Evolutionary conservation across 306 rosid species (phyloP).

Genomic region (Fragaria nilgerrensis): DNA sequence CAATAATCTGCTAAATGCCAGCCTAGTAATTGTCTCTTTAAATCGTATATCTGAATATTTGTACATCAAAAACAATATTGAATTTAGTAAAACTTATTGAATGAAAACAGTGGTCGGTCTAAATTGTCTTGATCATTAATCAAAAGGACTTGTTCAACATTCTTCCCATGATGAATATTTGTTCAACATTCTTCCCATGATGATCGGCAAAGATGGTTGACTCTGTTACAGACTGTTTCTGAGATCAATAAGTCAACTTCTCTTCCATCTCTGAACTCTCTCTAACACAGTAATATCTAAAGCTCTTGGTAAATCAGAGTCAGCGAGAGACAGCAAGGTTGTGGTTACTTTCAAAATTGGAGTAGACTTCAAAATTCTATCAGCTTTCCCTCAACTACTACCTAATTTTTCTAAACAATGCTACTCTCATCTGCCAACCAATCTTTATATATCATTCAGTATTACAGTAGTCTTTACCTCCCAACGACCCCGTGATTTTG

Average conservation of each 20-base stretch:
- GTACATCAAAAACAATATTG: background rate
- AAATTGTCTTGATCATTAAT: background rate
- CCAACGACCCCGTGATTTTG: slow-evolving; percentile 33
- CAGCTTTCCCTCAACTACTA: slow-evolving; percentile 31
- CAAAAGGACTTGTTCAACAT: slow-evolving; percentile 19
- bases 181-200: slow-evolving; percentile 6
- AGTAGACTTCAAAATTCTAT: slow-evolving; percentile 12
- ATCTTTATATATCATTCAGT: background rate
- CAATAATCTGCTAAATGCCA: background rate
- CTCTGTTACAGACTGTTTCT: background rate
- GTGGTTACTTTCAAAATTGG: slow-evolving; percentile 24
- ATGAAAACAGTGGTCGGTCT: background rate
- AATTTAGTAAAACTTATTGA: background rate
- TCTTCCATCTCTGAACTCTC: slow-evolving; percentile 1
- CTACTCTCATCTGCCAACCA: slow-evolving; percentile 35
- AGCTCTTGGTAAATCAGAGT: background rate
- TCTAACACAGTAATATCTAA: background rate
- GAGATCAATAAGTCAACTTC: background rate
- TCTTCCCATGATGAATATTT: background rate
- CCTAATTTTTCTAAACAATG: slow-evolving; percentile 27
- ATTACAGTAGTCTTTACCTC: slow-evolving; percentile 28
- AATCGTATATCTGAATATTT: background rate
- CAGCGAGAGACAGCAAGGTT: slow-evolving; percentile 1
- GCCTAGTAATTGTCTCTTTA: background rate
- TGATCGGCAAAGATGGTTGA: slow-evolving; percentile 1